These are phyloP conservation scores for Zymoseptoria ardabiliae DNA, from an alignment of 2,329 filamentous ascomycete genomes.

Conservation along the genomic window DNA sequence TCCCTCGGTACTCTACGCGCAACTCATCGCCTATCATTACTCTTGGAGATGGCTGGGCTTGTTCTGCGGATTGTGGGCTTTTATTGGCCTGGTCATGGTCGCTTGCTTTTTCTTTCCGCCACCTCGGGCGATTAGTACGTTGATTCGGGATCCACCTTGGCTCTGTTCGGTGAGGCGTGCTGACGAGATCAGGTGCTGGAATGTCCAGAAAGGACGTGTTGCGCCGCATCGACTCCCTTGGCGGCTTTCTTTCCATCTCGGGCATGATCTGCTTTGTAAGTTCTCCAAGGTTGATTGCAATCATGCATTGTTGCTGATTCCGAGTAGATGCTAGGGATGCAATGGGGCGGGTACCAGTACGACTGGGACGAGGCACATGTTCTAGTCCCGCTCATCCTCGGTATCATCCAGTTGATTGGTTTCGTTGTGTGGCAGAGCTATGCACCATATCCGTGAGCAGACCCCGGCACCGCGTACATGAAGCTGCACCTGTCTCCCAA, in stretches of 20 bases:
- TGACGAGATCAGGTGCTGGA: constrained; percentile 21
- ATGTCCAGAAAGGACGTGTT: constrained; percentile 37
- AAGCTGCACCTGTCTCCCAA: constrained; percentile 25
- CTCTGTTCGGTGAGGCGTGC: background rate
- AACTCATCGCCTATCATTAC: constrained; percentile 45
- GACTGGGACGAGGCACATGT: constrained; percentile 27
- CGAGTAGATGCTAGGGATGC: constrained; percentile 2
- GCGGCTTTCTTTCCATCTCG: constrained; percentile 43
- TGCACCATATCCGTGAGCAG: constrained; percentile 6
- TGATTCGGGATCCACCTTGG: background rate
- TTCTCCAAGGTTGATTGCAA: background rate
- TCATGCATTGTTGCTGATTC: background rate
- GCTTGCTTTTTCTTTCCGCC: constrained; percentile 50
- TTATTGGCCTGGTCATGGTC: constrained; percentile 45
- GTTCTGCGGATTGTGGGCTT: constrained; percentile 46
- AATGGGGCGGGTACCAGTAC: constrained; percentile 26
- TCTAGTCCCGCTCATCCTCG: constrained; percentile 29
- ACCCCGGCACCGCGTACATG: background rate
- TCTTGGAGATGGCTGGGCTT: constrained; percentile 51
- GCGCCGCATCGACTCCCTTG: constrained; percentile 44
- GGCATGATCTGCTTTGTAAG: constrained; percentile 39
- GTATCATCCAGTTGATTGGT: constrained; percentile 23
- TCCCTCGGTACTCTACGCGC: constrained; percentile 51
- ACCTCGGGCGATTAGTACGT: constrained; percentile 35
- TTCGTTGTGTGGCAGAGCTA: constrained; percentile 30